Evolutionary conservation across 768 basidiomycete genomes (phyloP), one percentile per base, ranked within the genome.

Genomic region (Boletellus ananas): DNA sequence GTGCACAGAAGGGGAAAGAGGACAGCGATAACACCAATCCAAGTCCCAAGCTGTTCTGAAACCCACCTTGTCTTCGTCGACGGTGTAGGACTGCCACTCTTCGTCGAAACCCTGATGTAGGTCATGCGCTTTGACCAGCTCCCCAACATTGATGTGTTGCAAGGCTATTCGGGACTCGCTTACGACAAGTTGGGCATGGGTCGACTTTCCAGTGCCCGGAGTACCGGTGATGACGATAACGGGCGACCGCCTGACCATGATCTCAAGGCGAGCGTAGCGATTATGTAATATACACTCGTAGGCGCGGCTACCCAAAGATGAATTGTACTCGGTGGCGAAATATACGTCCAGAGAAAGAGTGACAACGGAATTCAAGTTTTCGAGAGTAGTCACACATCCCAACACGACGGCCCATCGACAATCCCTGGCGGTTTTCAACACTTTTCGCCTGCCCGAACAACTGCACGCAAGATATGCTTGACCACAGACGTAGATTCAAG

Each of bases 191-290:
- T 88, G 80, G 2, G 94, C 90, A 69, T 92, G 92, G 1, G 93
- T 94, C 3, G 95, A 88, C 68, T 99, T 99, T 48, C 93, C 94
- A 33, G 93, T 94, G n/a, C 92, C 92, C 11, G 92, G 91, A 14
- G 92, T 94, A 52, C 91, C 93, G 37, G 92, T 94, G 59, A 94
- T 82, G 58, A 94, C 66, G 61, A 94, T 89, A 43, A 85, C 78
- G 39, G 90, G 90, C 21, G 67, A 72, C 54, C 68, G 69, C 33
- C 57, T 55, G 45, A 54, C 50, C 57, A 50, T 59, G 29, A 29
- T 6, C 39, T 17, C 35, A 33, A 34, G 29, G 21, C 44, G 29
- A 29, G 29, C 7, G 7, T 43, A 33, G 52, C 17, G 3, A 9
- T 12, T 55, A 55, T 42, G 37, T 55, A 51, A 14, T 29, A 29